phyloP scores from a whole-genome alignment of 1,284 basidiomycete species.

The Cutaneotrichosporon cyanovorans region DNA sequence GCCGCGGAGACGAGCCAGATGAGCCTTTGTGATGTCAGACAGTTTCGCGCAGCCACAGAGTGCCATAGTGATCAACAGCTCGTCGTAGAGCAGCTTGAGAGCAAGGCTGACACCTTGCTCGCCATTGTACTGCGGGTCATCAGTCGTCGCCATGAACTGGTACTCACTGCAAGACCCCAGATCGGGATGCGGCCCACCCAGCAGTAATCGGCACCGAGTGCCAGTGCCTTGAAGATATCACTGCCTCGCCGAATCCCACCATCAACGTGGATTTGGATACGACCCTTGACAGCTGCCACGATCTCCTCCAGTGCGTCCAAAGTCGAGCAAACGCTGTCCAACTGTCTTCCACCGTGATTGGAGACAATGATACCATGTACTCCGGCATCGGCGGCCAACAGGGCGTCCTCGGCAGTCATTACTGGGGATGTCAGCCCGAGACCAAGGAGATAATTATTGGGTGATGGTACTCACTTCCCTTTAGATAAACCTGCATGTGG shows the following conservation, averaged over 20 bases:
- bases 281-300: constrained; percentile 21
- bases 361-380: constrained; percentile 27
- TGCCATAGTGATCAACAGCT: constrained; percentile 19
- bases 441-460: background rate
- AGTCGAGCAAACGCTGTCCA: constrained; percentile 27
- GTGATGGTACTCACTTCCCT: constrained; percentile 16
- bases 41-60: constrained; percentile 18
- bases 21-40: constrained; percentile 13
- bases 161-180: constrained; percentile 21
- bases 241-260: constrained; percentile 30
- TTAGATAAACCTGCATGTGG: constrained; percentile 14
- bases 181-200: constrained; percentile 24
- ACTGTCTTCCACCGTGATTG: constrained; percentile 34
- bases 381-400: constrained; percentile 26
- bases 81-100: constrained; percentile 17
- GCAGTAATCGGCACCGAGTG: constrained; percentile 29
- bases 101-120: constrained; percentile 17
- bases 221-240: constrained; percentile 35
- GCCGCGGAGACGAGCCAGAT: constrained; percentile 12
- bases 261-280: constrained; percentile 32
- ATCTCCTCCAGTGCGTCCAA: constrained; percentile 26
- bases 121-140: constrained; percentile 11
- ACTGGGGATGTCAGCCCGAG: constrained; percentile 5
- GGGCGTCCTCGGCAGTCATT: constrained; percentile 24
- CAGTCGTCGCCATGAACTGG: background rate